Base-by-base conservation (phyloP, 1,284 basidiomycete genomes). In the Trametes sp. region DNA sequence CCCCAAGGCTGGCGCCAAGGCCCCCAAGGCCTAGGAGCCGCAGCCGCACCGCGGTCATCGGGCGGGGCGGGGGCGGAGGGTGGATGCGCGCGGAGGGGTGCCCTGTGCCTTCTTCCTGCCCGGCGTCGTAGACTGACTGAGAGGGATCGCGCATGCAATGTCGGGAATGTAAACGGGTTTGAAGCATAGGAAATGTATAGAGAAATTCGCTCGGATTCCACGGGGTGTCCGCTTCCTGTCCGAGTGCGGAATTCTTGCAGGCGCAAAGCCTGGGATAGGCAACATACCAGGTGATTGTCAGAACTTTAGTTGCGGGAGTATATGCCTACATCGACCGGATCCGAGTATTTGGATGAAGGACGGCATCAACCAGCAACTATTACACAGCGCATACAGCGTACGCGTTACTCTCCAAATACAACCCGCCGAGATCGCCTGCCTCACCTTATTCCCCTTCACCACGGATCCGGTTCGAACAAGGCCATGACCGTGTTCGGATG, bases 1-100 rank as follows among this genome's bases (percentile, higher is more conserved):
- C 61, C 60, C 69, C 38, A 72, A 66, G 70, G 63, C 63, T 50
- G 54, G 58, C 63, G 59, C 65, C 56, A 72, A 71, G 65, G 67
- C 67, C 24, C 65, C 61, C 49, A 69, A 70, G 64, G 62, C 61
- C 54, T 64, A 56, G 61, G 52, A 46, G 52, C 48, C 19, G 42
- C 48, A 44, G 46, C 41, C 41, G 45, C 36, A 26, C 24, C 21
- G 9, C 50, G 28, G 53, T 44, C 38, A 14, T 36, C 26, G 33
- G 46, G 16, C 31, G 23, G 31, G 50, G 57, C 51, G 51, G n/a
- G 21, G 35, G 51, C 19, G 23, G 51, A 28, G 24, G 35, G 35
- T 31, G 51, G 51, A 41, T 26, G 33, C 23, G 11, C 1, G 7
- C 26, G 11, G 46, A 29, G 16, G 28, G 46, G 16, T 31, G 26